These are phyloP conservation scores for Boletus vinaceobasis DNA, from an alignment of 768 basidiomycete species.

Conservation along the genomic window DNA sequence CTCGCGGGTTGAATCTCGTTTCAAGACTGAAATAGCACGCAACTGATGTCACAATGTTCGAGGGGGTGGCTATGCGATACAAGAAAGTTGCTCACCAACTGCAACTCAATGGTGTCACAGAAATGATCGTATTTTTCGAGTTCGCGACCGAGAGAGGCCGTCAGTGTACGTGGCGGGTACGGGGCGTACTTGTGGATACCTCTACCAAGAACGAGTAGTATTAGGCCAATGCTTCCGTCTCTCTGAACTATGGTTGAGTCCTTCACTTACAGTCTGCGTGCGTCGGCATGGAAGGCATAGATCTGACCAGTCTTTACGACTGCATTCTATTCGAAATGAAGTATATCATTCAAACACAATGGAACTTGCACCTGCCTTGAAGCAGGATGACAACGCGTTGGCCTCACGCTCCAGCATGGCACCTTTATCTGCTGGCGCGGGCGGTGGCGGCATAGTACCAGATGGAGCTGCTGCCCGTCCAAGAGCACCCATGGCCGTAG, in stretches of 20 bases:
- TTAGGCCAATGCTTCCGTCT: background rate
- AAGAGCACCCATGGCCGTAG: conserved; percentile 5
- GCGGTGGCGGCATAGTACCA: conserved; percentile 50
- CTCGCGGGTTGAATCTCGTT: conserved; percentile 65
- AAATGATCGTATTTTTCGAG: conserved; percentile 78
- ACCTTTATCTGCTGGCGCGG: conserved; percentile 39
- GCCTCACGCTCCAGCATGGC: conserved; percentile 64
- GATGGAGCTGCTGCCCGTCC: conserved; percentile 28
- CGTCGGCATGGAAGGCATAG: conserved; percentile 65
- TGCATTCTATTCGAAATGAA: conserved; percentile 43
- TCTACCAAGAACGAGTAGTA: conserved; percentile 33
- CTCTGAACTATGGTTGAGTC: background rate
- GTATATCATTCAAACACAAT: background rate
- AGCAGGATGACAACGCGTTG: conserved; percentile 49
- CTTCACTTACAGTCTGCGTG: conserved; percentile 55
- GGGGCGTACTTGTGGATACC: conserved; percentile 55
- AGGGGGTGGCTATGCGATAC: background rate
- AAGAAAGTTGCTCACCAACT: conserved; percentile 48
- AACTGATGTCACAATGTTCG: conserved; percentile 41
- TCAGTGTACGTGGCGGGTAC: conserved; percentile 62
- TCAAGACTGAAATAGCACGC: conserved; percentile 66
- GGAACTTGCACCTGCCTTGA: conserved; percentile 45
- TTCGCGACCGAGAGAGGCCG: conserved; percentile 64
- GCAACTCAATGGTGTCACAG: conserved; percentile 73
- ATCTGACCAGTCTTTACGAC: conserved; percentile 69